These are phyloP conservation scores for Spizellomyces punctatus DNA, from an alignment of 192 early-diverging fungal genomes.

Conservation along the genomic window DNA sequence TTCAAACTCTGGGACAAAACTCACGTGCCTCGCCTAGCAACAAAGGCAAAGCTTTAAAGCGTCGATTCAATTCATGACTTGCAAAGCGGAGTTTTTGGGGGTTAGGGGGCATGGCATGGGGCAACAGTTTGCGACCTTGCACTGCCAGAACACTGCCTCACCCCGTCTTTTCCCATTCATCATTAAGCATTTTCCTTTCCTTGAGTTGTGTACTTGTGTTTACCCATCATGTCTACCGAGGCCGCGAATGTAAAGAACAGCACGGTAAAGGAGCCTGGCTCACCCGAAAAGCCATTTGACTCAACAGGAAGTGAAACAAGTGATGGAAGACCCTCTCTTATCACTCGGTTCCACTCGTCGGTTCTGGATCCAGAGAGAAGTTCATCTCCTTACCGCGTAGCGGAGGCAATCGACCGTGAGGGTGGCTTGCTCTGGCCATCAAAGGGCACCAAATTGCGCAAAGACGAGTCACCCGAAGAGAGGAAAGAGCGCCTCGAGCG, in stretches of 20 bases:
- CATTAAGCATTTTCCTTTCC: no score
- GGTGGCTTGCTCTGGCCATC: constrained; percentile 42
- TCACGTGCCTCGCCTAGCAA: no score
- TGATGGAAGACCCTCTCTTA: not conserved
- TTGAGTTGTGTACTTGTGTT: no score
- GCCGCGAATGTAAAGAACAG: not conserved
- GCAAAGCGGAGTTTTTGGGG: no score
- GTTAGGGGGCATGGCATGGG: no score
- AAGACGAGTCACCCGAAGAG: constrained; percentile 78
- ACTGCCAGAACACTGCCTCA: no score
- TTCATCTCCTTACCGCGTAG: constrained; percentile 31
- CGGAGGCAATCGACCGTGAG: constrained; percentile 41
- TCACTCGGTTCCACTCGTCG: not conserved
- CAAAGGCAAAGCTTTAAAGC: no score
- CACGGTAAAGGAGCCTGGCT: not conserved
- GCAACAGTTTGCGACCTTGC: no score
- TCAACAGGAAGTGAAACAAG: not conserved
- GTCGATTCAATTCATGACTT: no score
- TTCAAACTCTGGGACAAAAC: no score
- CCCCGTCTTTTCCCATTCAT: no score
- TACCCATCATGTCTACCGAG: no score
- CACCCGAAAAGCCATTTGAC: not conserved
- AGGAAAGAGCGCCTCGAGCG: constrained; percentile 69
- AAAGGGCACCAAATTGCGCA: constrained; percentile 76
- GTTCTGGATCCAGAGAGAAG: not conserved